Conservation (phyloP, 2,329 filamentous ascomycete genomes). For the Raffaelea deltoideospora region DNA sequence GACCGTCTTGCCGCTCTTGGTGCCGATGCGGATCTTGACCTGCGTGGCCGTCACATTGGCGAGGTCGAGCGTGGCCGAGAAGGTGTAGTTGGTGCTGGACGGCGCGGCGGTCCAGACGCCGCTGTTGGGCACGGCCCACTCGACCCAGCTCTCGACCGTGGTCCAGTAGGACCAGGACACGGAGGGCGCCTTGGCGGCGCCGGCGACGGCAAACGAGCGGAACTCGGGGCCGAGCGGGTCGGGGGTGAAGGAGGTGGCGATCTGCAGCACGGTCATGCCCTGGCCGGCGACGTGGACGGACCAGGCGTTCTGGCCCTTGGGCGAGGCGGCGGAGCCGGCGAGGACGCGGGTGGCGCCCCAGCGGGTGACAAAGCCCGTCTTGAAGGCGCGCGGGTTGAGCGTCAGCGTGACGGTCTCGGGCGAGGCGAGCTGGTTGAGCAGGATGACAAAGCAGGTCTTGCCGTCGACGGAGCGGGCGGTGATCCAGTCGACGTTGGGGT, state of each 20-base stretch:
- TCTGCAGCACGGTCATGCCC: constrained; percentile 1
- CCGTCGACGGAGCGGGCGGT: constrained; percentile 3
- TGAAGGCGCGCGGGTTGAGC: constrained; percentile 2
- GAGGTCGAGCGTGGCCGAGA: constrained; percentile 3
- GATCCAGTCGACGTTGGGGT: constrained; percentile 4
- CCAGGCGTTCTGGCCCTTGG: constrained; percentile 1
- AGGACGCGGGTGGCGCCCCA: neutral
- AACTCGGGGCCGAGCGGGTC: constrained; percentile 3
- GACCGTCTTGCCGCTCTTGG: constrained; percentile 1
- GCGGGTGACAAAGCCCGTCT: neutral
- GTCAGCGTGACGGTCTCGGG: neutral
- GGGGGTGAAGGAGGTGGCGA: constrained; percentile 1
- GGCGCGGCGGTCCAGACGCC: constrained; percentile 4
- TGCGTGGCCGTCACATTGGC: neutral
- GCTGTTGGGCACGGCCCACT: constrained; percentile 3
- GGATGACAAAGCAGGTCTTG: constrained; percentile 2
- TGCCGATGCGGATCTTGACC: constrained; percentile 5
- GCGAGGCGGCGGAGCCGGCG: neutral
- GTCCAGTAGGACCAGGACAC: constrained; percentile 6
- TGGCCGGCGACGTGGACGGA: neutral
- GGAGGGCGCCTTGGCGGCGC: neutral
- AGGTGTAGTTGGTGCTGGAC: constrained; percentile 4
- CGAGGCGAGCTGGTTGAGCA: constrained; percentile 1
- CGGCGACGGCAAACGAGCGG: constrained; percentile 1
- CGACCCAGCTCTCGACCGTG: constrained; percentile 4